A percentile compares a stretch with the other conserved stretches of the same genome.
Conservation (phyloP, 2,329 filamentous ascomycete genomes). For the Thielaviopsis musarum region DNA sequence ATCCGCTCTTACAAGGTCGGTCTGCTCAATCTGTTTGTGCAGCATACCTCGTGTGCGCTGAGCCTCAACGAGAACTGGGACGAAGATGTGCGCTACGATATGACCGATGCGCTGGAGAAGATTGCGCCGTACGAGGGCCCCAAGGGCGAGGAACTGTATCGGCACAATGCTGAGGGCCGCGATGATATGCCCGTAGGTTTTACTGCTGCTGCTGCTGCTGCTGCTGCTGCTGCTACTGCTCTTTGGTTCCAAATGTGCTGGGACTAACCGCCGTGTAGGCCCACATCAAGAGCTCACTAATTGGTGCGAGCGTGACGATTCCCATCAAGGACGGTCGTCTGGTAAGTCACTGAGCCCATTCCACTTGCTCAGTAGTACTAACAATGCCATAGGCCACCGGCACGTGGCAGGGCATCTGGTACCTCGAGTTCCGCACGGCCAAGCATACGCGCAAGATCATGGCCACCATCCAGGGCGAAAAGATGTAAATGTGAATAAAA, state of each 20-base stretch:
- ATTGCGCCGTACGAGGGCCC: conserved; percentile 66
- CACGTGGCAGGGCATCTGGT: conserved; percentile 84
- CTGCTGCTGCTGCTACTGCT: neutral
- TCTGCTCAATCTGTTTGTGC: conserved; percentile 75
- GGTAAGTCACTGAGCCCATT: conserved; percentile 25
- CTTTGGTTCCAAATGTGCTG: neutral
- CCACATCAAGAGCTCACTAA: conserved; percentile 79
- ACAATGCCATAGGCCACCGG: conserved; percentile 32
- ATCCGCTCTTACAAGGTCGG: conserved; percentile 71
- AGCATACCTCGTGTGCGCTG: conserved; percentile 86
- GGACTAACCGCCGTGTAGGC: conserved; percentile 33
- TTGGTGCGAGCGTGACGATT: conserved; percentile 79
- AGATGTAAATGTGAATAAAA: conserved; percentile 22
- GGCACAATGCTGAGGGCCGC: conserved; percentile 69
- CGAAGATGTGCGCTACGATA: conserved; percentile 70
- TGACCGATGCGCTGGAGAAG: conserved; percentile 84
- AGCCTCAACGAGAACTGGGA: conserved; percentile 89
- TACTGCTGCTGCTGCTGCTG: conserved; percentile 2
- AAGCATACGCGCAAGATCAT: conserved; percentile 71
- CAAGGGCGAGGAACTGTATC: conserved; percentile 58
- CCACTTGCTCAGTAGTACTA: neutral
- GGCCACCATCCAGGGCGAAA: conserved; percentile 87
- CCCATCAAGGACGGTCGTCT: conserved; percentile 78
- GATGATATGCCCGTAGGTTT: conserved; percentile 78
- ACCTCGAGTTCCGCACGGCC: conserved; percentile 67